Conservation (phyloP, 768 basidiomycete genomes). For the Naganishia antarctica region DNA sequence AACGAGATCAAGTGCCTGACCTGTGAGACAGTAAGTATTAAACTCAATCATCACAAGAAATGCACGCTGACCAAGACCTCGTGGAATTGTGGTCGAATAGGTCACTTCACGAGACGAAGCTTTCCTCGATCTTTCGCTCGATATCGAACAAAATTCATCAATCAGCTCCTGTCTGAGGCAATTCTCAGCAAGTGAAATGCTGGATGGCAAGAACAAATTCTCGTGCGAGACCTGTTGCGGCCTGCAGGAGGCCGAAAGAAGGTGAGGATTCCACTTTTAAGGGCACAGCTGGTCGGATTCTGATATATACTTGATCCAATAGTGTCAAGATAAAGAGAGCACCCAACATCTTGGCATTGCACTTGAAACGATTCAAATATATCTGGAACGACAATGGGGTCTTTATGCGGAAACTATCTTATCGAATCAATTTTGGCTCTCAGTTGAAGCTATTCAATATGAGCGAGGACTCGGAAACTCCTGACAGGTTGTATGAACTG, state of each 20-base stretch:
- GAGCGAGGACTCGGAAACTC: constrained; percentile 83
- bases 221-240: constrained; percentile 97
- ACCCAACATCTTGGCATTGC: constrained; percentile 89
- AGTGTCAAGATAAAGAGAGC: constrained; percentile 99
- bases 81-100: too few species aligned
- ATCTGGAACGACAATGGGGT: constrained; percentile 50
- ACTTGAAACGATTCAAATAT: constrained; percentile 97
- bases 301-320: constrained; percentile 4
- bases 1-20: constrained; percentile 97
- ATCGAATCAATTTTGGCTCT: constrained; percentile 93
- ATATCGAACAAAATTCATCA: constrained; percentile 96
- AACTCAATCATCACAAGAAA: too few species aligned
- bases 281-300: background rate
- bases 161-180: constrained; percentile 92
- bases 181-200: constrained; percentile 97
- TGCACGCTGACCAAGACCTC: background rate
- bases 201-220: constrained; percentile 96
- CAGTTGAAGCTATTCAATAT: constrained; percentile 96
- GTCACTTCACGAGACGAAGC: constrained; percentile 89
- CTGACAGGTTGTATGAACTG: constrained; percentile 86
- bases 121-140: constrained; percentile 97
- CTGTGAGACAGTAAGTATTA: constrained; percentile 90
- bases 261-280: constrained; percentile 56
- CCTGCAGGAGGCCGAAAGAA: constrained; percentile 94
- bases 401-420: constrained; percentile 64